Percentiles rank a stretch among this genome's conserved stretches.
Conservation (phyloP, 768 basidiomycete species). For the Rhodotorula diobovata region DNA sequence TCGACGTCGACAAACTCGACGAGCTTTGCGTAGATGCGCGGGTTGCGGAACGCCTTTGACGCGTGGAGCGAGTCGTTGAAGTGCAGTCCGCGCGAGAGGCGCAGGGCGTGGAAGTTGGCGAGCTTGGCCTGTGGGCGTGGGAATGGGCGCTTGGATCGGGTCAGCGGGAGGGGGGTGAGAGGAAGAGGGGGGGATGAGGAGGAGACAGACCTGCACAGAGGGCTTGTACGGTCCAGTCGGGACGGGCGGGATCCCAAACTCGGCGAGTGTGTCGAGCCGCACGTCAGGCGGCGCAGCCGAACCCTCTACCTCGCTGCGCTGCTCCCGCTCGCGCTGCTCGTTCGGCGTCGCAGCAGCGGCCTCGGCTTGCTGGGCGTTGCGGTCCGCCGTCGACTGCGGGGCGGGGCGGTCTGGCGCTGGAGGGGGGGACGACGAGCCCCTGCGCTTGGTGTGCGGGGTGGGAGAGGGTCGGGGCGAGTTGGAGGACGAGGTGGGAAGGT, state of each 20-base stretch:
- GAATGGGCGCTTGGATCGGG: too few relatives aligned
- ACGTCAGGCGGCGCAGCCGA: not conserved
- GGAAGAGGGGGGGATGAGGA: not conserved
- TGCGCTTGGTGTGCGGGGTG: not conserved
- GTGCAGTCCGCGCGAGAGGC: constrained; percentile 67
- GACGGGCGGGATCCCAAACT: constrained; percentile 73
- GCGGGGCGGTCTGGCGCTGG: constrained; percentile 2
- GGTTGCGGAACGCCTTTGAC: constrained; percentile 88
- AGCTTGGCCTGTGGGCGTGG: constrained; percentile 63
- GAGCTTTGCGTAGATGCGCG: constrained; percentile 88
- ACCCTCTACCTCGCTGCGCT: not conserved
- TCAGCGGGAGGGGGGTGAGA: not conserved
- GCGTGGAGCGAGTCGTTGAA: constrained; percentile 95
- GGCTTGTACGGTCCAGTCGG: constrained; percentile 59
- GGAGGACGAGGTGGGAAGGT: constrained; percentile 1
- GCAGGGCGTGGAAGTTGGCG: constrained; percentile 65
- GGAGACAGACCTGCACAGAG: constrained; percentile 56
- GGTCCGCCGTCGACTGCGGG: not conserved
- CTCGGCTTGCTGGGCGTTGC: not conserved
- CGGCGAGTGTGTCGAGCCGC: constrained; percentile 55
- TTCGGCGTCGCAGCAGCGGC: not conserved
- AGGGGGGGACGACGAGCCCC: constrained; percentile 18
- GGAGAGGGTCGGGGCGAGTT: not conserved
- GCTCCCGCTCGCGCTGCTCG: too few relatives aligned
- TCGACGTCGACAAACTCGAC: constrained; percentile 91